Conservation (phyloP, 1,284 basidiomycete species). For the Malassezia obtusa region DNA sequence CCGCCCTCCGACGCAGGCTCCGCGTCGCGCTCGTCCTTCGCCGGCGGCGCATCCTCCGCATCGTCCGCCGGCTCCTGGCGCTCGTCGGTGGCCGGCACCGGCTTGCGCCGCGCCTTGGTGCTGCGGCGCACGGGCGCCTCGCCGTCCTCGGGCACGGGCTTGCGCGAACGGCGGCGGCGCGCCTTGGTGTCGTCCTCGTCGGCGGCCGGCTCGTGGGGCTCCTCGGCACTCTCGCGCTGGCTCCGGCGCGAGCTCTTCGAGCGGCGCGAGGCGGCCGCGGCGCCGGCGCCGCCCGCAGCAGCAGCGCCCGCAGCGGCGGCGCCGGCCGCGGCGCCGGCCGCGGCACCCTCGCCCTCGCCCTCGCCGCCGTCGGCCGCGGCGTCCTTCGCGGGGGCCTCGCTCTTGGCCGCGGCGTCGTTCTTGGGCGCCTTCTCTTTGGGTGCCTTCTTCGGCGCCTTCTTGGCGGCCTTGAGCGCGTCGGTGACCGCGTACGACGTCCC, state of each 20-base stretch:
- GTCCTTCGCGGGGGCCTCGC: background rate
- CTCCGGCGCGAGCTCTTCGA: constrained; percentile 13
- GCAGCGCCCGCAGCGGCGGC: constrained; percentile 17
- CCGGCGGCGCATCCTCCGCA: background rate
- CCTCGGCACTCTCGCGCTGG: background rate
- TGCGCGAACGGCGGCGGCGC: constrained; percentile 13
- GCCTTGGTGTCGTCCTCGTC: no score
- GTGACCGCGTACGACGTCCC: background rate
- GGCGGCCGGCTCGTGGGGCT: constrained; percentile 22
- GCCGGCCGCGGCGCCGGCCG: constrained; percentile 21
- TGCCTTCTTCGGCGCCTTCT: constrained; percentile 15
- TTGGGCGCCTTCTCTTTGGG: constrained; percentile 8
- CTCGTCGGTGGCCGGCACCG: background rate
- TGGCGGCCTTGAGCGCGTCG: background rate
- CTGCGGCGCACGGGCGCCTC: background rate
- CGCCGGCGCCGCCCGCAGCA: constrained; percentile 7
- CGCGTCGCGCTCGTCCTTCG: background rate
- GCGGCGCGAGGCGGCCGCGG: no score
- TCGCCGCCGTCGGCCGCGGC: background rate
- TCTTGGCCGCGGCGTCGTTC: background rate
- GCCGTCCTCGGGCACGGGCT: constrained; percentile 9
- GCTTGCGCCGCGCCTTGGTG: background rate
- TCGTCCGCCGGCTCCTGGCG: background rate
- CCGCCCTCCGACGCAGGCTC: constrained; percentile 5
- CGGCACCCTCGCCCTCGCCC: constrained; percentile 14